Base-by-base conservation (phyloP, 768 basidiomycete genomes). In the Amanita polypyramis region DNA sequence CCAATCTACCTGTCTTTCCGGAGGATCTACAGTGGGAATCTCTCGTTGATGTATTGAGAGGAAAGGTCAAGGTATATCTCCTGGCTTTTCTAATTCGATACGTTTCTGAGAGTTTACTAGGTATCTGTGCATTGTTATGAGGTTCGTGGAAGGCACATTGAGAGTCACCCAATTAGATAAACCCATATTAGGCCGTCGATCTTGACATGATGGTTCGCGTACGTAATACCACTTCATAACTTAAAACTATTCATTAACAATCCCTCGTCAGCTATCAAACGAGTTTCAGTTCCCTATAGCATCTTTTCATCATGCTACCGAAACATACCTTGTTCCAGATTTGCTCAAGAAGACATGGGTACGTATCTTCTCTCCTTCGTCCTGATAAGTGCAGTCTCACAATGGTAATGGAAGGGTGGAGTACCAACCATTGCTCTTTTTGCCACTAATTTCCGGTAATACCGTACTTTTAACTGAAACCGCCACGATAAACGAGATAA, bases 261-360 rank as follows among this genome's bases (percentile, higher is more conserved):
- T 12, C 2, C 47, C 15, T 21, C n/a, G 2, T 20, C 23, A 86
- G 72, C 68, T 90, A 2, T 77, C 85, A 8, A 86, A 90, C 61
- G 87, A 91, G 53, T 91, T 89, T 68, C 67, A 85, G 51, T 86
- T 86, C 64, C 75, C 80, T 0, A 67, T 88, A 32, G 76, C 85
- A 0, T 80, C 82, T 0, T 77, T 87, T 63, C 86, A 88, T 55
- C 86, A 89, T 54, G 85, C 87, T 1, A 79, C 80, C 35, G 85
- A 89, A 55, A 77, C 86, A 0, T 90, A 84, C 54, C 79, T 91
- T 34, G 85, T 89, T n/a, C 82, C 86, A 2, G 77, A 79, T 20
- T 60, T 85, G 1, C 70, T 91, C 47, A 88, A 87, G 62, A 70
- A 73, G 56, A 73, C 80, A 8, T 91, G 76, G 64, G 85, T 79